A percentile compares a stretch with the other conserved stretches of the same genome.
Evolutionary conservation across 163 green algal genomes (phyloP).

Genomic region (Scenedesmus sp.): DNA sequence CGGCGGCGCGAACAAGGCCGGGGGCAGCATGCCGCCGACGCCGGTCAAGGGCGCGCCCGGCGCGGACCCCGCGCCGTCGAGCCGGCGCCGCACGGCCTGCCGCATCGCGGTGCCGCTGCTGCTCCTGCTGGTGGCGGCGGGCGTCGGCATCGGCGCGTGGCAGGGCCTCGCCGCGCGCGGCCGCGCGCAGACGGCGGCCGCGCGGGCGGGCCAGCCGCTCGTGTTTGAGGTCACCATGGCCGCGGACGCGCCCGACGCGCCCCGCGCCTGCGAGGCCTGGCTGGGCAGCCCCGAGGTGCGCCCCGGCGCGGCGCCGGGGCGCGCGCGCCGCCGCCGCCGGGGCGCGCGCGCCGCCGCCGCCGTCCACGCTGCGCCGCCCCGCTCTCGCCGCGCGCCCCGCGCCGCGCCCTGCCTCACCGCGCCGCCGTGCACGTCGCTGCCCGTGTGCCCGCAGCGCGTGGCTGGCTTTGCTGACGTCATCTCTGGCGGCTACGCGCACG

Average conservation of each 20-base stretch:
- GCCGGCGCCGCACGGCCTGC: no score
- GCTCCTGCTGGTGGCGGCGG: not conserved
- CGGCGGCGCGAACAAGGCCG: no score
- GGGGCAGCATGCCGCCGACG: no score
- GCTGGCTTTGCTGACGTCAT: constrained; percentile 8
- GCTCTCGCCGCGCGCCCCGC: no score
- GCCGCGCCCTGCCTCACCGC: no score
- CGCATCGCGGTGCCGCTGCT: constrained; percentile 5
- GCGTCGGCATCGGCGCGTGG: constrained; percentile 5
- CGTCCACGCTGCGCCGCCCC: no score
- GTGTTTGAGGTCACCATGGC: not conserved
- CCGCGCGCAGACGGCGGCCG: not conserved
- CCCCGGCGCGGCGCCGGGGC: no score
- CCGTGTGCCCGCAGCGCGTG: not conserved
- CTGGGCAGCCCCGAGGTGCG: not conserved
- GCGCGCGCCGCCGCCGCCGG: no score
- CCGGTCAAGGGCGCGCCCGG: no score
- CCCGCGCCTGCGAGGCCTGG: constrained; percentile 20
- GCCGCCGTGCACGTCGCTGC: no score
- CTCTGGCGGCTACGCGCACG: not conserved
- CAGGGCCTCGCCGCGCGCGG: not conserved
- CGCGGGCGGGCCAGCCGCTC: not conserved
- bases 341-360: no score
- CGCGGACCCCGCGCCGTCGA: no score
- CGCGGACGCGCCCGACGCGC: not conserved